Evolutionary conservation across 441 rosid genomes (phyloP).

Genomic region (Populus hybrid): DNA sequence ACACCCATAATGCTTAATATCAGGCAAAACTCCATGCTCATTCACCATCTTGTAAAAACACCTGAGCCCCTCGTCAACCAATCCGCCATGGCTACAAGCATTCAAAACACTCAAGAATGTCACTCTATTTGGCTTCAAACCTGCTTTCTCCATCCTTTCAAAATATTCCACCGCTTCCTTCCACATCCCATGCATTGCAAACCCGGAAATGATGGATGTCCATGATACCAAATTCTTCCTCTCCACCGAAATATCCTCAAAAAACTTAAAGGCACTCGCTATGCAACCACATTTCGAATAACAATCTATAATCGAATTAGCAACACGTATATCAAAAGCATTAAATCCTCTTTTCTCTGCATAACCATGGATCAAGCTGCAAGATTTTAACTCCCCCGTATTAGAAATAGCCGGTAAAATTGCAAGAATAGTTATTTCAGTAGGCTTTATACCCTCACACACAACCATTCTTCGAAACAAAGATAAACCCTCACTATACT

Average conservation of each 20-base stretch:
- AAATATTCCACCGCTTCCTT: constrained; percentile 59
- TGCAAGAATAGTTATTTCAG: constrained; percentile 64
- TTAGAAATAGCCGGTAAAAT: constrained; percentile 64
- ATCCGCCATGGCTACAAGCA: constrained; percentile 90
- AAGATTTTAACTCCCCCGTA: constrained; percentile 45
- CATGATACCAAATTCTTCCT: constrained; percentile 73
- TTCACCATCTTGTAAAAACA: constrained; percentile 62
- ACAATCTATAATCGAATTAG: constrained; percentile 61
- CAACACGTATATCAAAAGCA: constrained; percentile 56
- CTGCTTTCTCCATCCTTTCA: constrained; percentile 53
- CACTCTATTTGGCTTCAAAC: constrained; percentile 60
- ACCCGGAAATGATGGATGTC: constrained; percentile 73
- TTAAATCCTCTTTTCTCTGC: constrained; percentile 58
- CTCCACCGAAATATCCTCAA: constrained; percentile 40
- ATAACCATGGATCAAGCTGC: constrained; percentile 62
- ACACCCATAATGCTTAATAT: constrained; percentile 76
- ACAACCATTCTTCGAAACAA: constrained; percentile 67
- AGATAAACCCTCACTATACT: constrained; percentile 48
- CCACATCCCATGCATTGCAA: constrained; percentile 84
- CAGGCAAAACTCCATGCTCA: constrained; percentile 45
- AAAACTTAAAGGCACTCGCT: constrained; percentile 47
- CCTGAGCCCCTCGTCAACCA: constrained; percentile 68
- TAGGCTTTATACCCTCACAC: constrained; percentile 48
- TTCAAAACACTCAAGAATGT: constrained; percentile 72
- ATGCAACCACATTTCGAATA: constrained; percentile 81